phyloP scores from a whole-genome alignment of 2,329 filamentous ascomycete species.

The Fusarium chaquense region DNA sequence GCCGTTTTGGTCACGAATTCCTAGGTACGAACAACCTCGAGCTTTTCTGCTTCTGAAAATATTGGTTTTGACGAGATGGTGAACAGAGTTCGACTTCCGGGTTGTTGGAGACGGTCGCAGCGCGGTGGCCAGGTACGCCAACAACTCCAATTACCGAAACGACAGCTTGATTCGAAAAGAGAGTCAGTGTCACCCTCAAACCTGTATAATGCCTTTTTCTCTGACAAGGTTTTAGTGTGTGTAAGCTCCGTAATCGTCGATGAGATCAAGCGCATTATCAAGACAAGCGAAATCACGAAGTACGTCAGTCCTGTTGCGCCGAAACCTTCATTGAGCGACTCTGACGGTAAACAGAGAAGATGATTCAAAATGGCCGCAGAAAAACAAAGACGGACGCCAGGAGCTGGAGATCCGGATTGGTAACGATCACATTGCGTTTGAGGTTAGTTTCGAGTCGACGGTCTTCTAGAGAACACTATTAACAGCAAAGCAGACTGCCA shows the following conservation, averaged over 20 bases:
- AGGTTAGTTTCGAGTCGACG: constrained; percentile 67
- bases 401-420: constrained; percentile 95
- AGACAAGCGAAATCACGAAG: constrained; percentile 97
- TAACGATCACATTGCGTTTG: constrained; percentile 96
- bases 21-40: constrained; percentile 70
- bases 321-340: neutral
- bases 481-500: constrained; percentile 78
- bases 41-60: neutral
- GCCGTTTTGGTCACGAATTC: constrained; percentile 98
- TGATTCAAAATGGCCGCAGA: constrained; percentile 97
- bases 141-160: constrained; percentile 99
- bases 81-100: constrained; percentile 92
- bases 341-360: constrained; percentile 77
- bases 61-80: constrained; percentile 16
- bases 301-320: constrained; percentile 56
- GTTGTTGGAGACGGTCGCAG: constrained; percentile 92
- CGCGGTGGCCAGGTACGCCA: constrained; percentile 94
- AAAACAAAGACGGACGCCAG: constrained; percentile 98
- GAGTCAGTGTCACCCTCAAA: constrained; percentile 71
- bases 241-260: constrained; percentile 90
- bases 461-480: constrained; percentile 13
- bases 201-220: neutral
- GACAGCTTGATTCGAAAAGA: constrained; percentile 99
- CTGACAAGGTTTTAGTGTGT: constrained; percentile 76
- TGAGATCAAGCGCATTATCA: constrained; percentile 97